Base-by-base conservation (phyloP, 106 monocot species). In the Allium cepa region DNA sequence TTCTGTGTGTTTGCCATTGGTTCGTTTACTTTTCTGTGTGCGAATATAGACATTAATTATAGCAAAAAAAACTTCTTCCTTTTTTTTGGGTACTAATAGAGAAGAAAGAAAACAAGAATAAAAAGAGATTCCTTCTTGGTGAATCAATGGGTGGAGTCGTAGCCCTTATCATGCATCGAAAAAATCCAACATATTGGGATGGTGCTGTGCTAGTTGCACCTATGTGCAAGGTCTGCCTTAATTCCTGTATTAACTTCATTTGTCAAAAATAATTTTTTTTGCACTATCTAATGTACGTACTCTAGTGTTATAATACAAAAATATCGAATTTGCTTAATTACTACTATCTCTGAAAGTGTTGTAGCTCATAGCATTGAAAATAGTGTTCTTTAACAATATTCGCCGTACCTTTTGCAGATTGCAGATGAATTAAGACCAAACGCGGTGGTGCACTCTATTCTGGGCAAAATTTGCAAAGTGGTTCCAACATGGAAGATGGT, bases 81-180 rank as follows among this genome's bases (percentile, higher is more conserved):
- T 36, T 36, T 36, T 36, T 36, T 36, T 5, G 36, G 5, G 5
- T 55, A 3, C 8, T 52, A 11, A 27, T 65, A 88, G 88, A 80
- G 76, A 88, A 50, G 48, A 18, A 26, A 10, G 84, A 84, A 67
- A 83, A 84, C 71, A 81, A 63, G 73, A 76, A n/a, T 52, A 81
- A 78, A 68, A 49, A 71, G 71, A 83, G 78, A 50, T 83, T 72
- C 69, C 53, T 88, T 3, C 77, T 84, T 1, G 88, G 88, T 10
- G 88, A 88, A 66, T 88, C 88, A 50, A 88, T 88, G 88, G 88
- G 88, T 64, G 88, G 84, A 66, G 88, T 79, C 17, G 79, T 88
- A 9, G 84, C 36, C 9, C 70, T 88, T 17, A 69, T 59, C 1
- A 51, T 84, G 16, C 84, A 88, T 53, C 58, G 71, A 50, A 84